These are phyloP conservation scores for Tylopilus sp. DNA, from an alignment of 768 basidiomycete species.

Conservation along the genomic window DNA sequence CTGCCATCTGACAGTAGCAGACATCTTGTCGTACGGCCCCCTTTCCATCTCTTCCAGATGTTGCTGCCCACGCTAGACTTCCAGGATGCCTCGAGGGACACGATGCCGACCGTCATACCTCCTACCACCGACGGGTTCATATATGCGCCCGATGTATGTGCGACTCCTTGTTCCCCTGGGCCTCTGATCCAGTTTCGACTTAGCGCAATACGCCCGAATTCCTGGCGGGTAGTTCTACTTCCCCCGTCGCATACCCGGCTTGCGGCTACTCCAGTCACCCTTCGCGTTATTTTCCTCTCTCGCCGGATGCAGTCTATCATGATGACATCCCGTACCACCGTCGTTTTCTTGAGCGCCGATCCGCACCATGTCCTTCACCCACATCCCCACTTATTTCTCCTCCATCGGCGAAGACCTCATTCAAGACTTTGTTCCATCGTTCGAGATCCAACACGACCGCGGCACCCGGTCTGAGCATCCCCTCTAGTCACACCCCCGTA, in stretches of 20 bases:
- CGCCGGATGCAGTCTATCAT: neutral
- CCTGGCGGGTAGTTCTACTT: slow-evolving; percentile 30
- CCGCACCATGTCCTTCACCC: slow-evolving; percentile 16
- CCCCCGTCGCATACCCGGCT: slow-evolving; percentile 29
- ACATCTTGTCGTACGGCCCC: slow-evolving; percentile 12
- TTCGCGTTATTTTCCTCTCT: slow-evolving; percentile 6
- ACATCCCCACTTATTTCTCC: slow-evolving; percentile 15
- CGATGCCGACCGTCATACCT: neutral
- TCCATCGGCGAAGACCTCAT: slow-evolving; percentile 14
- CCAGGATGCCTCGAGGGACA: slow-evolving; percentile 8
- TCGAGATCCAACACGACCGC: slow-evolving; percentile 25
- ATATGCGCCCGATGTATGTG: slow-evolving; percentile 26
- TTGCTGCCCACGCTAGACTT: neutral
- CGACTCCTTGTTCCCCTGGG: neutral
- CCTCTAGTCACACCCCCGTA: slow-evolving; percentile 18
- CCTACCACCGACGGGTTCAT: slow-evolving; percentile 19
- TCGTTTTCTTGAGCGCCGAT: slow-evolving; percentile 13
- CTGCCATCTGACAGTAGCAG: neutral
- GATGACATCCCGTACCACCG: slow-evolving; percentile 6
- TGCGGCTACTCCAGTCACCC: slow-evolving; percentile 29
- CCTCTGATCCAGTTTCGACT: neutral
- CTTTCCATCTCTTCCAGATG: neutral
- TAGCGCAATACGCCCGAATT: slow-evolving; percentile 30
- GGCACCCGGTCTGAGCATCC: slow-evolving; percentile 9
- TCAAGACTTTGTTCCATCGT: slow-evolving; percentile 28